These are phyloP conservation scores for Populus hybrid DNA, from an alignment of 441 rosid genomes.

Conservation along the genomic window DNA sequence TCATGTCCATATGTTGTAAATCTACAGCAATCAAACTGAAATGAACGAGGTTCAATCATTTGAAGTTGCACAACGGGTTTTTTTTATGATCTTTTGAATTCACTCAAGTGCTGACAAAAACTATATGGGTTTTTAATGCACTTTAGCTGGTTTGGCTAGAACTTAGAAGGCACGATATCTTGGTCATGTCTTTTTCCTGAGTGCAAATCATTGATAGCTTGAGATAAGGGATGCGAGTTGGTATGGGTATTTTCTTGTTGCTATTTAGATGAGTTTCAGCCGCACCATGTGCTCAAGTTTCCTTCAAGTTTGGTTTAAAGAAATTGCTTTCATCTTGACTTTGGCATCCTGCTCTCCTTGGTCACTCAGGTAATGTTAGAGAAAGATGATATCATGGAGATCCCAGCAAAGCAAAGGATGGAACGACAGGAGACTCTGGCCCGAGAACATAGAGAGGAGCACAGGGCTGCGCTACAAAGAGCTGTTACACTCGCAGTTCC, in stretches of 20 bases:
- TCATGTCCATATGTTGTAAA: background rate
- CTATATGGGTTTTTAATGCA: background rate
- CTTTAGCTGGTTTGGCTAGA: background rate
- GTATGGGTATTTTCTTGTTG: background rate
- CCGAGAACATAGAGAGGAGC: slow-evolving; percentile 66
- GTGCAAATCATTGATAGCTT: background rate
- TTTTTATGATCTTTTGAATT: background rate
- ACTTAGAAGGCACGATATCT: background rate
- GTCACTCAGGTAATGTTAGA: slow-evolving; percentile 62
- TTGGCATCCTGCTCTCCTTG: background rate
- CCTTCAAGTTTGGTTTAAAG: background rate
- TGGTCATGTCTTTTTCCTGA: background rate
- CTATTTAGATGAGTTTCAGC: background rate
- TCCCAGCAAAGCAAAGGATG: slow-evolving; percentile 78
- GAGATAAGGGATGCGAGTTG: background rate
- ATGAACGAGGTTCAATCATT: background rate
- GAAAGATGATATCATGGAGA: slow-evolving; percentile 62
- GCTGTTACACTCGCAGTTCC: slow-evolving; percentile 80
- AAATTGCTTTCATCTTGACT: background rate
- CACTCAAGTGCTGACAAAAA: background rate
- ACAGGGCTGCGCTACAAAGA: slow-evolving; percentile 77
- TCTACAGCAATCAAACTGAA: background rate
- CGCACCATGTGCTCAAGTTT: background rate
- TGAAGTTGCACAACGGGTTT: background rate
- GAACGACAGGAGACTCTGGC: slow-evolving; percentile 77